Conservation (phyloP, 176 grass and related monocot genomes). For the Sorghum bicolor region DNA sequence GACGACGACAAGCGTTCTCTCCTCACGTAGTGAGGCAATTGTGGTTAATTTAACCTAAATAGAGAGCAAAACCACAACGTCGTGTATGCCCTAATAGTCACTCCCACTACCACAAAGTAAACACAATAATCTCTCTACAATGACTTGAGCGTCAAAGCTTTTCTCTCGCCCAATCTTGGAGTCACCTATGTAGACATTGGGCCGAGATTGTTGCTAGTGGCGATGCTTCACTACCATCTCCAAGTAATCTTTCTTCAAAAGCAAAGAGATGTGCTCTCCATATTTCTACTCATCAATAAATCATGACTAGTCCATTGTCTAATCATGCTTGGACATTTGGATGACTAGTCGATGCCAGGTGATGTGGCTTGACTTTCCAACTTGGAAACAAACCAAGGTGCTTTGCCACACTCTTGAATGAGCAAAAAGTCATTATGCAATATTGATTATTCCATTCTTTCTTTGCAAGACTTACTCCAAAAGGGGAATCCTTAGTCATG, state of each 20-base stretch:
- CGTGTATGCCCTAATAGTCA: neutral
- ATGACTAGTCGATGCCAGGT: neutral
- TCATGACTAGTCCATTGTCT: too few species aligned
- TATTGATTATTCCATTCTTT: neutral
- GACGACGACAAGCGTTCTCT: neutral
- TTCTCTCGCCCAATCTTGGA: neutral
- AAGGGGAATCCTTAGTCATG: neutral
- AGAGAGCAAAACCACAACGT: neutral
- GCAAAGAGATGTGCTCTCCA: too few species aligned
- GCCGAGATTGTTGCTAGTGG: too few species aligned
- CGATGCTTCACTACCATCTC: too few species aligned
- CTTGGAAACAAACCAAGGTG: neutral
- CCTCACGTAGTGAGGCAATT: neutral
- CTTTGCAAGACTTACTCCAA: neutral
- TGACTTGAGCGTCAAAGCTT: neutral
- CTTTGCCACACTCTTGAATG: neutral
- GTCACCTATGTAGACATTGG: neutral
- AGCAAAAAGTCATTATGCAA: neutral
- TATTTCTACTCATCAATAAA: too few species aligned
- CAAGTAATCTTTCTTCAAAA: neutral
- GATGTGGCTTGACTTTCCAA: neutral
- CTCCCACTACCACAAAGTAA: neutral
- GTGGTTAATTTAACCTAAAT: neutral
- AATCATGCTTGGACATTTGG: neutral
- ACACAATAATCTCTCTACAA: neutral